Evolutionary conservation across 2,329 filamentous ascomycete species (phyloP).

Genomic region (Septoria linicola): DNA sequence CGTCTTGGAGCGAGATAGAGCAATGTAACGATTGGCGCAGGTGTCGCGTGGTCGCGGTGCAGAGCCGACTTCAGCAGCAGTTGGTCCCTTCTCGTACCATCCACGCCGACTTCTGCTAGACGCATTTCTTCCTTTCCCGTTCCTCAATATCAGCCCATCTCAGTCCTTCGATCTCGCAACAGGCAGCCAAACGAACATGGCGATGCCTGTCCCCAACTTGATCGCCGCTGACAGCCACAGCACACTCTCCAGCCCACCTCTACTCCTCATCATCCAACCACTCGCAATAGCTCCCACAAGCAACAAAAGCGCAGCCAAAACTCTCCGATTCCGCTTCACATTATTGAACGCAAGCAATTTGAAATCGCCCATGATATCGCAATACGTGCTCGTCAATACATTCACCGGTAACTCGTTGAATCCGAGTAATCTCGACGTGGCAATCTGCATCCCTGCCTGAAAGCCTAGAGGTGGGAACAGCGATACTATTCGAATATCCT

Average conservation of each 20-base stretch:
- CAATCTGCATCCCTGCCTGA: slow-evolving; percentile 56
- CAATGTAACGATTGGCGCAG: too few relatives aligned
- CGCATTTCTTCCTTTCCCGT: too few relatives aligned
- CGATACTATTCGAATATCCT: slow-evolving; percentile 47
- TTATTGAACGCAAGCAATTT: slow-evolving; percentile 51
- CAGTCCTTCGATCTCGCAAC: background rate
- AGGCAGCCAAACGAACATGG: slow-evolving; percentile 12
- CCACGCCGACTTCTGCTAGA: too few relatives aligned
- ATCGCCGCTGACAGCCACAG: slow-evolving; percentile 50
- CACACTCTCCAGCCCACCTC: slow-evolving; percentile 43
- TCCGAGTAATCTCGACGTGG: slow-evolving; percentile 50
- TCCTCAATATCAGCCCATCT: too few relatives aligned
- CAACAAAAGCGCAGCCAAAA: slow-evolving; percentile 48
- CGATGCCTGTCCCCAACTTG: slow-evolving; percentile 39
- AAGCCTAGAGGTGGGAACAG: slow-evolving; percentile 52
- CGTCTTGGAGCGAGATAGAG: too few relatives aligned
- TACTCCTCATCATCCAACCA: slow-evolving; percentile 51
- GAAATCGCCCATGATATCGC: slow-evolving; percentile 54
- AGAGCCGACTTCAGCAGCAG: too few relatives aligned
- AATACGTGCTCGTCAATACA: slow-evolving; percentile 57
- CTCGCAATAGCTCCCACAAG: slow-evolving; percentile 51
- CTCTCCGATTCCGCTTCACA: slow-evolving; percentile 52
- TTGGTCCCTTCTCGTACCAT: too few relatives aligned
- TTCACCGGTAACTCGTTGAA: slow-evolving; percentile 57
- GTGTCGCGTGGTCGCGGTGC: too few relatives aligned